Percentiles rank a stretch among this genome's conserved stretches.
Conservation (phyloP, 2,329 filamentous ascomycete species). For the Curvularia spicifera region DNA sequence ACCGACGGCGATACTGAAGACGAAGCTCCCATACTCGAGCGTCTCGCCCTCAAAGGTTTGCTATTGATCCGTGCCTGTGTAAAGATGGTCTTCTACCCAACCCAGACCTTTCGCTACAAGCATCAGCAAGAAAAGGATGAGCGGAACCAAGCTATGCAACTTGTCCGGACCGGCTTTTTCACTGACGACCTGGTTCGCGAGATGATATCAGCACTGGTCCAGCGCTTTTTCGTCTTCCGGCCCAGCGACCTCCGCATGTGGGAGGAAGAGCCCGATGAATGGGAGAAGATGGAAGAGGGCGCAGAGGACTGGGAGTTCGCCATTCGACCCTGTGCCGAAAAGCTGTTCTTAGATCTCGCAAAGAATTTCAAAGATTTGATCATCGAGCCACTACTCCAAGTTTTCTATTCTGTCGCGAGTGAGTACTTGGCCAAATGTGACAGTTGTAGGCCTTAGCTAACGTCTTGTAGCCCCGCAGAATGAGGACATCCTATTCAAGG, state of each 20-base stretch:
- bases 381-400: conserved; percentile 76
- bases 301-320: conserved; percentile 87
- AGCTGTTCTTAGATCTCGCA: conserved; percentile 88
- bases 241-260: conserved; percentile 85
- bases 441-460: conserved; percentile 23
- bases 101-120: conserved; percentile 83
- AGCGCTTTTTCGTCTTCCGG: conserved; percentile 86
- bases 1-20: conserved; percentile 57
- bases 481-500: conserved; percentile 80
- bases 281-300: conserved; percentile 89
- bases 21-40: conserved; percentile 70
- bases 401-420: conserved; percentile 80
- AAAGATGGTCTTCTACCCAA: conserved; percentile 81
- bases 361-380: conserved; percentile 86
- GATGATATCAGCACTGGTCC: conserved; percentile 84
- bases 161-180: conserved; percentile 76
- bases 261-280: conserved; percentile 94
- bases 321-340: conserved; percentile 89
- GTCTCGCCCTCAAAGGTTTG: conserved; percentile 81
- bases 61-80: conserved; percentile 82
- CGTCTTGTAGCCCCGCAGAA: conserved; percentile 58
- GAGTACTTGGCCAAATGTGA: conserved; percentile 43
- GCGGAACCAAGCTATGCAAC: conserved; percentile 70
- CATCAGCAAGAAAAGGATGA: conserved; percentile 77
- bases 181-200: conserved; percentile 77